A percentile compares a stretch with the other conserved stretches of the same genome.
These are phyloP conservation scores for Secale cereale DNA, from an alignment of 176 grass and related monocot genomes.

Conservation along the genomic window DNA sequence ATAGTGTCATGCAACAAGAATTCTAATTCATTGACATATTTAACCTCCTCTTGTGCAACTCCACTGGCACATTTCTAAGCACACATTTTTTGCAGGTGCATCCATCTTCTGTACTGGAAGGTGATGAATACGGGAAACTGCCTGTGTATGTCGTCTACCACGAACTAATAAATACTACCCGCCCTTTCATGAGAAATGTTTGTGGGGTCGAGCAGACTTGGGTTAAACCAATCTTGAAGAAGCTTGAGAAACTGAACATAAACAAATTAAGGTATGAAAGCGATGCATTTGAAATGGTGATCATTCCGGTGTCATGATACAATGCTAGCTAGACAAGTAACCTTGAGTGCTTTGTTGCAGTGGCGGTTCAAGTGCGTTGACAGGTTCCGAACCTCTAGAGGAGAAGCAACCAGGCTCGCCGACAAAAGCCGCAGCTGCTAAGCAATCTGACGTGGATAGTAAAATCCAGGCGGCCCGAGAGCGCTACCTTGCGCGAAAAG, in stretches of 20 bases:
- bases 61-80: neutral
- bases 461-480: constrained; percentile 94
- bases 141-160: constrained; percentile 88
- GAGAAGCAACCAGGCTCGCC: constrained; percentile 1
- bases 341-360: constrained; percentile 34
- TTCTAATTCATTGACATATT: neutral
- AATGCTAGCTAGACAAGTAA: neutral
- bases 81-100: constrained; percentile 54
- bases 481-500: constrained; percentile 81
- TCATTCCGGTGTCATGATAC: neutral
- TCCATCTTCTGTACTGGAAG: constrained; percentile 84
- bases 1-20: neutral
- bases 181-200: constrained; percentile 92
- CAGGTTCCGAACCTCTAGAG: constrained; percentile 19
- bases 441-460: constrained; percentile 59
- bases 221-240: constrained; percentile 80
- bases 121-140: constrained; percentile 72
- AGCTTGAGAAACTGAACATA: constrained; percentile 76
- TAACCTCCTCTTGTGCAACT: neutral
- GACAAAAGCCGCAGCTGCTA: constrained; percentile 25
- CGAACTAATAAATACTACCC: constrained; percentile 82
- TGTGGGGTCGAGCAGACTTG: constrained; percentile 79
- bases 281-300: neutral
- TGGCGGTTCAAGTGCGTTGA: constrained; percentile 43
- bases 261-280: constrained; percentile 70